These are phyloP conservation scores for Jacaranda mimosifolia DNA, from an alignment of 257 asterid species.

Conservation along the genomic window DNA sequence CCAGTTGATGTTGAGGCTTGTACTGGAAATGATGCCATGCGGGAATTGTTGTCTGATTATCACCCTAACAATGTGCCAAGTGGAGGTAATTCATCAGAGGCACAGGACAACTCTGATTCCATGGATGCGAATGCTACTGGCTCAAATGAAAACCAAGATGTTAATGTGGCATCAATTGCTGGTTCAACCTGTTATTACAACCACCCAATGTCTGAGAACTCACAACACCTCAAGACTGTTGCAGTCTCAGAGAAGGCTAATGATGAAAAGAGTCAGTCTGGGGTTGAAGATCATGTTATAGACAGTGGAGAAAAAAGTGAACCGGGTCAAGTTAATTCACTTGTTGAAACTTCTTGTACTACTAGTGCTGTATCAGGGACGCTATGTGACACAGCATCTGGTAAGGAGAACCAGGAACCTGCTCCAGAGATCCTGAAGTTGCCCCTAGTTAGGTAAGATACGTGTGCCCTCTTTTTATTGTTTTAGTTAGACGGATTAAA, in stretches of 20 bases:
- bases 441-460: slow-evolving; percentile 54
- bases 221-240: slow-evolving; percentile 43
- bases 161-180: slow-evolving; percentile 29
- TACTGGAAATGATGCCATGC: slow-evolving; percentile 33
- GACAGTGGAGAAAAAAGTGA: slow-evolving; percentile 45
- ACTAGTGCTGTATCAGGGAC: slow-evolving; percentile 26
- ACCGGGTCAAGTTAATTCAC: slow-evolving; percentile 39
- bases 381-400: slow-evolving; percentile 29
- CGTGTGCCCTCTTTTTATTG: slow-evolving; percentile 18
- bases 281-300: slow-evolving; percentile 39
- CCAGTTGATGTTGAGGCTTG: slow-evolving; percentile 50
- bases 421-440: slow-evolving; percentile 39
- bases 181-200: slow-evolving; percentile 43
- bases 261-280: slow-evolving; percentile 38
- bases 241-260: slow-evolving; percentile 44
- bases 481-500: slow-evolving; percentile 12
- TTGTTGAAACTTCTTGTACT: slow-evolving; percentile 31
- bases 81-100: slow-evolving; percentile 45
- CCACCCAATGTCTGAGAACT: slow-evolving; percentile 38
- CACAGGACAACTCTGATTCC: slow-evolving; percentile 47
- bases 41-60: slow-evolving; percentile 42
- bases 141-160: slow-evolving; percentile 48
- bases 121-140: slow-evolving; percentile 30
- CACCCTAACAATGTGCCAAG: slow-evolving; percentile 44
- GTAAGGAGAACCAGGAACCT: slow-evolving; percentile 44